Evolutionary conservation across 768 basidiomycete species (phyloP), one percentile per base, ranked within the genome.

Genomic region (Termitomyces titanicus): DNA sequence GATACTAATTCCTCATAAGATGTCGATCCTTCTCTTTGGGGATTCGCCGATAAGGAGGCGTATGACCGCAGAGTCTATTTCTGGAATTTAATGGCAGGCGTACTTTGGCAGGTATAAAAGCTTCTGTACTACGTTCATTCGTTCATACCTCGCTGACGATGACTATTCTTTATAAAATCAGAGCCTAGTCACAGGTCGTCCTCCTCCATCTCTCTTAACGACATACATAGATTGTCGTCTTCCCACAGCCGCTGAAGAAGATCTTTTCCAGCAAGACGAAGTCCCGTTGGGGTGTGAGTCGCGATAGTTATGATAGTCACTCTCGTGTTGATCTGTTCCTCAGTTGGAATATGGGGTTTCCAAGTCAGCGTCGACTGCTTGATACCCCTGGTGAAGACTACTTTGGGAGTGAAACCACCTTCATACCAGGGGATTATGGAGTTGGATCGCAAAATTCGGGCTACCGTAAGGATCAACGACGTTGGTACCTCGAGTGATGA

Each of bases 11-110:
- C 24, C 10, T 31, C 18, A n/a, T 25, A 56, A 78, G 76, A 81
- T 61, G 68, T 79, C 42, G 79, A 81, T 65, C 79, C 80, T 15
- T 74, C 74, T 10, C 66, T 74, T 60, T 83, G 81, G 81, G 71
- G 75, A 37, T 72, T 84, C 45, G 51, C 70, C 43, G 79, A 74
- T 12, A 77, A 72, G 49, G 80, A 80, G 43, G 78, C 75, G 7
- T 82, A 83, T 57, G 78, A 79, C 25, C 72, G 81, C 54, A 74
- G 82, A 20, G 68, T 74, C 8, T 82, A 79, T 67, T 83, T 83
- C 65, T 83, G 80, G 79, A 78, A 79, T 61, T 66, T 83, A 29
- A 66, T 81, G 59, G 53, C 72, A 24, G 75, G 67, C 13, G 72
- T 76, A n/a, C 62, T 80, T 40, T 82, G 80, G 79, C 79, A 80